Base-by-base conservation (phyloP, 352 stramenopile species). In the Elongisporangium undulatum region DNA sequence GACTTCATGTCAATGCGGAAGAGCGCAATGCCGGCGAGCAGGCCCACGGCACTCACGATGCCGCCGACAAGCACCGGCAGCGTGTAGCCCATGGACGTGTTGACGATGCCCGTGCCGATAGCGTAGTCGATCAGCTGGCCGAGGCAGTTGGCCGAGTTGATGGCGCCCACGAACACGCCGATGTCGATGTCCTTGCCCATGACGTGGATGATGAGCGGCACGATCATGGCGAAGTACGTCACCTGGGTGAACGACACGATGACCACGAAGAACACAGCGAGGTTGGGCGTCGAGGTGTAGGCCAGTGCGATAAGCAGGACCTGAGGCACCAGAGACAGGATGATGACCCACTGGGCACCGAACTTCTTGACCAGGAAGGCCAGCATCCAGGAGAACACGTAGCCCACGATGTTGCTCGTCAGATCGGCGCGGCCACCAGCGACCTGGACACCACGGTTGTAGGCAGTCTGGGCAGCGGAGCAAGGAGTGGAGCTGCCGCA, bases 1-100 rank as follows among this genome's bases (percentile, higher is more conserved):
- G 76, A 85, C 58, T 88, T 67, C 77, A 88, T 87, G 54, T 87
- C 77, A 66, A 90, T 72, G 26, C 72, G 71, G 65, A 87, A 79
- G 64, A 79, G 87, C 53, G 74, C 58, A 0, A 84, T 12, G 22
- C 66, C 66, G n/a, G 80, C 67, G 38, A 90, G 41, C 52, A 85
- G 82, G 17, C 66, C 76, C 3, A 88, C 23, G 7, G 71, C 67
- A 39, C 72, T 85, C 59, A 87, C 71, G 20, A 77, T 49, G 17
- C 81, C 81, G 21, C 78, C 81, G 17, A 90, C 63, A 48, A 90
- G 73, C 4, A 75, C 59, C 21, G 70, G 67, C 26, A 75, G 49
- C n/a, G 63, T 68, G 56, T 73, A 75, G 16, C 67, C 67, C 19
- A 75, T 57, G n/a, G 64, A 71, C 2, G 67, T 71, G 17, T 61